Evolutionary conservation across 2,329 filamentous ascomycete species (phyloP).

Genomic region (Dendryphion nanum): DNA sequence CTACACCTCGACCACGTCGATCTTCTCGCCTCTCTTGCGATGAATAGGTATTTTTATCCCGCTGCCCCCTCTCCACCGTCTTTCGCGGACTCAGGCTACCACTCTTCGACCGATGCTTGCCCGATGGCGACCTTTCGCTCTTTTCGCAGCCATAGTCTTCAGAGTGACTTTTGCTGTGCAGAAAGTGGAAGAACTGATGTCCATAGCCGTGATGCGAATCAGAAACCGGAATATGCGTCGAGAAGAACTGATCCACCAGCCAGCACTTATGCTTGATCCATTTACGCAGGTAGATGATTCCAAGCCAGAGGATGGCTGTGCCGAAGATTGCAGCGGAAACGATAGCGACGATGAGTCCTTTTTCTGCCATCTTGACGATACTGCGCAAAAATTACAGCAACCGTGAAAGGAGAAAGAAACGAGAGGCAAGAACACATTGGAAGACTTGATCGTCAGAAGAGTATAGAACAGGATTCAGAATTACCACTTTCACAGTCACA

Average conservation of each 20-base stretch:
- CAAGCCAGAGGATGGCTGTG: slow-evolving; percentile 14
- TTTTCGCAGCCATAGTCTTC: not conserved
- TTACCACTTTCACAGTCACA: no score
- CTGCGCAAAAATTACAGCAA: not conserved
- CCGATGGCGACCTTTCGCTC: no score
- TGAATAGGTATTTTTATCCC: no score
- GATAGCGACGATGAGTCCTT: slow-evolving; percentile 16
- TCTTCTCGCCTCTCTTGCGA: no score
- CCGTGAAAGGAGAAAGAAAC: not conserved
- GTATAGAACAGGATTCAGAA: no score
- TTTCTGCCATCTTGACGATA: slow-evolving; percentile 7
- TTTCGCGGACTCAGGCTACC: no score
- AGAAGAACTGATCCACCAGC: slow-evolving; percentile 9
- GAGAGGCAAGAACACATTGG: not conserved
- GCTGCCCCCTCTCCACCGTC: no score
- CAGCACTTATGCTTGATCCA: slow-evolving; percentile 16
- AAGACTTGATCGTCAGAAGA: no score
- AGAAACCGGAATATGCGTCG: no score
- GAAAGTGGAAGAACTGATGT: not conserved
- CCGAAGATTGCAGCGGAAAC: slow-evolving; percentile 21
- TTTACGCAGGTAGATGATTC: slow-evolving; percentile 14
- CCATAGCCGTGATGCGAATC: not conserved
- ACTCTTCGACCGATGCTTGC: no score
- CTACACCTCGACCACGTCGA: no score
- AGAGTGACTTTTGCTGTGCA: not conserved